These are phyloP conservation scores for Russula sp. DNA, from an alignment of 768 basidiomycete species.

Conservation along the genomic window DNA sequence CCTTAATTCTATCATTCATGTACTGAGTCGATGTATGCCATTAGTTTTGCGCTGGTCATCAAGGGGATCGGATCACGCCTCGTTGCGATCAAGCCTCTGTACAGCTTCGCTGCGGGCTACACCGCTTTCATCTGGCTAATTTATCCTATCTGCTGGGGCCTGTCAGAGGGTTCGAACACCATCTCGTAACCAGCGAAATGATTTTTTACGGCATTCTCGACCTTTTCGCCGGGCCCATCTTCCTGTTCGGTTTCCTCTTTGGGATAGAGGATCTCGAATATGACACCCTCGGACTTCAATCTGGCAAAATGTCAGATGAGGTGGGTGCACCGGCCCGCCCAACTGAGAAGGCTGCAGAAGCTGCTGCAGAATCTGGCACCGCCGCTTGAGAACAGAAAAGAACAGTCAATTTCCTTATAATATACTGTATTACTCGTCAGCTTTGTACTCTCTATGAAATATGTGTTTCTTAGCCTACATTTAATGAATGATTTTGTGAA, in stretches of 20 bases:
- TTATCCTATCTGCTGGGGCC: constrained; percentile 58
- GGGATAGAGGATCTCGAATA: constrained; percentile 36
- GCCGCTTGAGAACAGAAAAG: background rate
- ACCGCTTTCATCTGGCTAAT: constrained; percentile 52
- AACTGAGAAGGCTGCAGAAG: background rate
- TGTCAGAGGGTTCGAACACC: constrained; percentile 51
- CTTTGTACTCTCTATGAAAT: background rate
- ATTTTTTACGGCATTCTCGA: constrained; percentile 53
- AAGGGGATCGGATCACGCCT: constrained; percentile 6
- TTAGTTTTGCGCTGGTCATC: background rate
- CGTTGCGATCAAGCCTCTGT: background rate
- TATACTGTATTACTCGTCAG: background rate
- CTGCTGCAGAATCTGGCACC: background rate
- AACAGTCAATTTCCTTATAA: background rate
- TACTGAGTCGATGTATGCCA: background rate
- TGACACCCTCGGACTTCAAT: constrained; percentile 34
- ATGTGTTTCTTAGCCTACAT: background rate
- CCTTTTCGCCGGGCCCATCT: constrained; percentile 42
- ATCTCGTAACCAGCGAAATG: constrained; percentile 55
- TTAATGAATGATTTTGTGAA: background rate
- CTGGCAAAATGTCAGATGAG: constrained; percentile 32
- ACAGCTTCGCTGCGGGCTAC: background rate
- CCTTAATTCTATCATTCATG: constrained; percentile 16
- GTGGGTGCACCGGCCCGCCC: background rate
- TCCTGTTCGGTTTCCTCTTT: constrained; percentile 34